These are phyloP conservation scores for Fusarium equiseti DNA, from an alignment of 2,329 filamentous ascomycete genomes.

Conservation along the genomic window DNA sequence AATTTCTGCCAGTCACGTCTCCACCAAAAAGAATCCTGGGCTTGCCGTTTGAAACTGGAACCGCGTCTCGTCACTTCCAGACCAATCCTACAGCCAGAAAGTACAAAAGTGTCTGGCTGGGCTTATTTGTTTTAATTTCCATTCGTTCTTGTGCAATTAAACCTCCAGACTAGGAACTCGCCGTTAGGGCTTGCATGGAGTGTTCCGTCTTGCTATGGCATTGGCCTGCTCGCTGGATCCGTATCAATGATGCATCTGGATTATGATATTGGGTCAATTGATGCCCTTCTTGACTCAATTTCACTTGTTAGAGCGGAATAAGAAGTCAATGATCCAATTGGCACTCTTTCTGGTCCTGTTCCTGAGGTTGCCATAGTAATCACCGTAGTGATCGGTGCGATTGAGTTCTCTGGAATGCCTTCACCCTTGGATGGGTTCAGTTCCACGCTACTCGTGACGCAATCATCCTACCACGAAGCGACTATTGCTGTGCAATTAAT, in stretches of 20 bases:
- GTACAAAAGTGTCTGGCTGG: conserved; percentile 14
- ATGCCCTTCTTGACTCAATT: not conserved
- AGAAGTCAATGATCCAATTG: not conserved
- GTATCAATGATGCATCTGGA: conserved; percentile 1
- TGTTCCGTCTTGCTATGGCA: not conserved
- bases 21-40: conserved; percentile 24
- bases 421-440: not conserved
- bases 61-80: conserved; percentile 31
- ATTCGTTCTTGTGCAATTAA: conserved; percentile 20
- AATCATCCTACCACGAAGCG: not conserved
- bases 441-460: not conserved
- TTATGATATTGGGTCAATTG: not conserved
- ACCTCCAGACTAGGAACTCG: not conserved
- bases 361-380: not conserved
- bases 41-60: conserved; percentile 1
- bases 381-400: not conserved
- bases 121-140: not conserved
- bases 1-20: conserved; percentile 36
- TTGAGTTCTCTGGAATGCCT: not conserved
- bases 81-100: conserved; percentile 28
- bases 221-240: not conserved
- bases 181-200: conserved; percentile 1
- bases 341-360: too few relatives aligned
- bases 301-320: fast-evolving
- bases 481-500: not conserved